Base-by-base conservation (phyloP, 768 basidiomycete species). In the Artomyces pyxidatus region DNA sequence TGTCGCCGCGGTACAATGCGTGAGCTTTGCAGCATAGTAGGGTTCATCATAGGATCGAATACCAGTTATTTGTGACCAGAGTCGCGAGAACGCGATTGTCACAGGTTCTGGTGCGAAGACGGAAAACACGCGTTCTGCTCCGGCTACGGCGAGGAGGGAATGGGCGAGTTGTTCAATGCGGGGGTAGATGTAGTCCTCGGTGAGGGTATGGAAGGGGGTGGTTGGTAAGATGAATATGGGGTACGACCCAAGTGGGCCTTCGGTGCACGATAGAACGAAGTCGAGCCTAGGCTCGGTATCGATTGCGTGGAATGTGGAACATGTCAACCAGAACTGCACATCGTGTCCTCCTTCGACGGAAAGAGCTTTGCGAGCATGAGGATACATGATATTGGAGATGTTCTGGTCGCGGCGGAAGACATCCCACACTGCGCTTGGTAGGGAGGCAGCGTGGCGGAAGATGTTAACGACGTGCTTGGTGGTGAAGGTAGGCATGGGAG, bases 11-110 rank as follows among this genome's bases (percentile, higher is more conserved):
- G 81, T 83, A 63, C 81, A 81, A 55, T 71, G 75, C 19, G 75
- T 68, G 45, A 83, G 70, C 39, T 66, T 75, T 0, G 85, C 80
- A 22, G 73, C 71, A 51, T 88, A 88, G 58, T 86, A 88, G 9
- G 76, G 75, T 0, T 69, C 59, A 2, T 49, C 28, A 32, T 69
- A 60, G 27, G 59, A 39, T 3, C 54, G 49, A 22, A 79, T 67
- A 3, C 71, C 68, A 1, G 82, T 78, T 22, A 67, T 52, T 8
- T 54, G 46, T 22, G 67, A 64, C 84, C 81, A 87, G 16, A 68
- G 55, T 2, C 61, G 45, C 3, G 71, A 68, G 52, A 88, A 85
- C 3, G 57, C 54, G 7, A 51, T 35, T 3, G 77, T 64, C 16
- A 87, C 63, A 6, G 59, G 55, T 4, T 77, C 69, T 5, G 73